Conservation (phyloP, 176 grass and related monocot genomes). For the Musa itinerans region DNA sequence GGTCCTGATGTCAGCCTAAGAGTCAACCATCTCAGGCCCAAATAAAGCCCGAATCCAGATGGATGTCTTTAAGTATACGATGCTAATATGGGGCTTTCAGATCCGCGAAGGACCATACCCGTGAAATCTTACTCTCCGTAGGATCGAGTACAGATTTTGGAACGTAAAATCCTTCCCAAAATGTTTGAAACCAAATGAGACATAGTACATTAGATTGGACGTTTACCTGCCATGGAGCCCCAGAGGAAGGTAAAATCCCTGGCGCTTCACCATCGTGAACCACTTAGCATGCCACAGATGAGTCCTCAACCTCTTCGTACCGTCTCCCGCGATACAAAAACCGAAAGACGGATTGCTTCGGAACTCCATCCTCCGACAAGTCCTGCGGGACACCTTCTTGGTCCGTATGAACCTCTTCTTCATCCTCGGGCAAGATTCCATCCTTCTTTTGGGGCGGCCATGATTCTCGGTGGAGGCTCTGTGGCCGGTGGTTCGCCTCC, state of each 20-base stretch:
- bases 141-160: no score
- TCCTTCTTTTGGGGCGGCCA: slow-evolving; percentile 3
- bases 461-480: slow-evolving; percentile 28
- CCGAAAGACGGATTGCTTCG: slow-evolving; percentile 42
- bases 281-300: slow-evolving; percentile 90
- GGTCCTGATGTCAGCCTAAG: no score
- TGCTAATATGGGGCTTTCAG: no score
- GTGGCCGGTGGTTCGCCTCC: slow-evolving; percentile 71
- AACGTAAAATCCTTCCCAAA: no score
- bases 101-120: no score
- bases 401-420: neutral
- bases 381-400: slow-evolving; percentile 32
- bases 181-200: neutral
- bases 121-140: no score
- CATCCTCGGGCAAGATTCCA: neutral
- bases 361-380: slow-evolving; percentile 57
- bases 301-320: slow-evolving; percentile 54
- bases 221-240: slow-evolving; percentile 51
- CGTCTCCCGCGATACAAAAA: slow-evolving; percentile 48
- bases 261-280: slow-evolving; percentile 58
- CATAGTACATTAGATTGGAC: neutral
- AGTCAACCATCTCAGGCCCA: no score
- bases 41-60: no score
- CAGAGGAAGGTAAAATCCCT: slow-evolving; percentile 65
- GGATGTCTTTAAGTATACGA: no score